Conservation (phyloP, 2,329 filamentous ascomycete species). For the Aspergillus pseudoviridinutans region DNA sequence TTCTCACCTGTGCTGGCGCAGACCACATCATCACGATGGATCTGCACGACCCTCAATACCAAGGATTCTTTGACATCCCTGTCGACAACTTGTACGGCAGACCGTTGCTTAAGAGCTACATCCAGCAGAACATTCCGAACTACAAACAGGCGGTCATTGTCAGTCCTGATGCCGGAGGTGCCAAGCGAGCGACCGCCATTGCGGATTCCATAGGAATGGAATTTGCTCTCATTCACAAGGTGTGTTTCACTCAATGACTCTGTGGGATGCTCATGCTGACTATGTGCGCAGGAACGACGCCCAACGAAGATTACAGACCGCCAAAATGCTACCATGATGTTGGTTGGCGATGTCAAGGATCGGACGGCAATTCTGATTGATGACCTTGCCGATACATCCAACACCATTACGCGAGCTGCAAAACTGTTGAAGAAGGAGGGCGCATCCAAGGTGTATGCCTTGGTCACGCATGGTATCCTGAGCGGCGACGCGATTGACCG, state of each 20-base stretch:
- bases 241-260: slow-evolving; percentile 38
- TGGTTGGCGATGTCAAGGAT: slow-evolving; percentile 79
- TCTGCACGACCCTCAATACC: slow-evolving; percentile 91
- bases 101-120: slow-evolving; percentile 57
- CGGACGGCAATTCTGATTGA: slow-evolving; percentile 87
- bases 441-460: slow-evolving; percentile 82
- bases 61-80: slow-evolving; percentile 98
- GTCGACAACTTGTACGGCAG: slow-evolving; percentile 90
- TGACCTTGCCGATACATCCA: slow-evolving; percentile 91
- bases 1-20: slow-evolving; percentile 90
- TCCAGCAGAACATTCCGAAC: slow-evolving; percentile 76
- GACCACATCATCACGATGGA: slow-evolving; percentile 99
- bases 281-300: slow-evolving; percentile 67
- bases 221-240: slow-evolving; percentile 98
- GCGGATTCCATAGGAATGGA: slow-evolving; percentile 90
- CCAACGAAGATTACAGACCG: slow-evolving; percentile 83
- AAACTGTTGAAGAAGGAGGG: slow-evolving; percentile 94
- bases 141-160: slow-evolving; percentile 87
- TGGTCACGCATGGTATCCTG: slow-evolving; percentile 91
- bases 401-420: slow-evolving; percentile 93
- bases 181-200: slow-evolving; percentile 92
- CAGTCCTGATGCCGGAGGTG: slow-evolving; percentile 91
- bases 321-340: slow-evolving; percentile 82
- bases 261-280: slow-evolving; percentile 16
- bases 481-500: slow-evolving; percentile 92